These are phyloP conservation scores for Didymella keratinophila DNA, from an alignment of 2,329 filamentous ascomycete species.

Conservation along the genomic window DNA sequence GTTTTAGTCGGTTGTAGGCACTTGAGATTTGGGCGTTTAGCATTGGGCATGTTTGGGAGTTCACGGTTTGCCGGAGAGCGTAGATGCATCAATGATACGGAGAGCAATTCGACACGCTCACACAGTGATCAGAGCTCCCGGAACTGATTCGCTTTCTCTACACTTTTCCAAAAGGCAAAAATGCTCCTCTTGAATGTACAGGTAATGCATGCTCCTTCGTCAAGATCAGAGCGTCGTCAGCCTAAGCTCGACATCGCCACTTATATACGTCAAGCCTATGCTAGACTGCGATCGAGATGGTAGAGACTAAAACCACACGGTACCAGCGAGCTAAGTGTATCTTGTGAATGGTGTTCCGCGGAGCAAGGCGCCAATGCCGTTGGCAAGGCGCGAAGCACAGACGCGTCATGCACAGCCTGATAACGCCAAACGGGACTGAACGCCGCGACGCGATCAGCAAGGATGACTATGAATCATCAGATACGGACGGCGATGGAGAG, in stretches of 20 bases:
- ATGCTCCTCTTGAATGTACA: not conserved
- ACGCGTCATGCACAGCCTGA: slow-evolving; percentile 9
- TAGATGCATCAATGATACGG: no score
- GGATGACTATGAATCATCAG: slow-evolving; percentile 19
- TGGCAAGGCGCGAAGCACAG: slow-evolving; percentile 11
- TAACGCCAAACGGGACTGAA: slow-evolving; percentile 5
- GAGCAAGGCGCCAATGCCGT: not conserved
- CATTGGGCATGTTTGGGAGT: not conserved
- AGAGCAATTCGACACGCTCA: no score
- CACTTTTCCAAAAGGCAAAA: not conserved
- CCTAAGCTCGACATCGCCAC: not conserved
- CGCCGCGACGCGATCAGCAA: slow-evolving; percentile 13
- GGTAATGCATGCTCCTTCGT: not conserved
- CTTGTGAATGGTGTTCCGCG: not conserved
- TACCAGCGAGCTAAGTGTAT: not conserved
- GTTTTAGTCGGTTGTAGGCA: not conserved
- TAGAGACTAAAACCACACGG: no score
- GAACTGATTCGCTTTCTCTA: not conserved
- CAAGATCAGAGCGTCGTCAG: not conserved
- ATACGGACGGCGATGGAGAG: slow-evolving; percentile 8
- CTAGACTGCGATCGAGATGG: no score
- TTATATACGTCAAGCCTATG: no score
- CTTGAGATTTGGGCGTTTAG: not conserved
- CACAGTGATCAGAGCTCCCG: no score
- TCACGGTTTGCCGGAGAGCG: not conserved